Percentiles rank a stretch among this genome's conserved stretches.
These are phyloP conservation scores for Lasiosphaeria ovina DNA, from an alignment of 495 filamentous ascomycete genomes.

Conservation along the genomic window DNA sequence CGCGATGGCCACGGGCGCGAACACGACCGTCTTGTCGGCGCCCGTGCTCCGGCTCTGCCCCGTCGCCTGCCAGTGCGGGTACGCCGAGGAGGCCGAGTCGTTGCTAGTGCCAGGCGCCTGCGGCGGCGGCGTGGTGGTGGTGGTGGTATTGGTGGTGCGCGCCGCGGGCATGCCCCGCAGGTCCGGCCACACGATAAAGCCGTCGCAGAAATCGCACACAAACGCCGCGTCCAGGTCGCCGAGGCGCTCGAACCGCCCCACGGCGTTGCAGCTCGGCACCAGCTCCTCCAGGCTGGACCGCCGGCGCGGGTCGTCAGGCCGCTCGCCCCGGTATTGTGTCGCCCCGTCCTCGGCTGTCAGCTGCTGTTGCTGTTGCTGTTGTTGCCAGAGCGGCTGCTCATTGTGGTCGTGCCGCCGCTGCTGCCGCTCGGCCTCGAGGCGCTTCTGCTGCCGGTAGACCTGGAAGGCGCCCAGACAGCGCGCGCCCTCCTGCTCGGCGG, in stretches of 20 bases:
- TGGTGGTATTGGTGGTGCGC: conserved; percentile 20
- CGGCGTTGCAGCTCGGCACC: conserved; percentile 35
- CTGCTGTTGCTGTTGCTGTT: conserved; percentile 16
- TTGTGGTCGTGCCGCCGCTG: conserved; percentile 15
- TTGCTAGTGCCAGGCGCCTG: conserved; percentile 3
- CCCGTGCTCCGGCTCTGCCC: conserved; percentile 19
- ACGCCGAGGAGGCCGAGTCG: conserved; percentile 5
- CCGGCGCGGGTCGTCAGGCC: conserved; percentile 2
- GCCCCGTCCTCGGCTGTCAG: conserved; percentile 5
- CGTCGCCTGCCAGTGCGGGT: conserved; percentile 33
- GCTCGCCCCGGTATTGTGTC: conserved; percentile 8
- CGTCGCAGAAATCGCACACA: conserved; percentile 51
- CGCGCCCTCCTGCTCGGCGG: conserved; percentile 30
- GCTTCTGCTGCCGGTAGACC: conserved; percentile 40
- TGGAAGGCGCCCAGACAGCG: conserved; percentile 47
- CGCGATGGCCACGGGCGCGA: conserved; percentile 47
- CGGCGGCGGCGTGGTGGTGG: conserved; percentile 2
- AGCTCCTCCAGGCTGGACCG: conserved; percentile 35
- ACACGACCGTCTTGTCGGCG: conserved; percentile 44
- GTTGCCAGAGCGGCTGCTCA: conserved; percentile 16
- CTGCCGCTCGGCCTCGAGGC: conserved; percentile 20
- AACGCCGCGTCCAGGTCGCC: conserved; percentile 45
- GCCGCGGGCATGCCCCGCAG: conserved; percentile 40
- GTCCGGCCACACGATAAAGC: conserved; percentile 48
- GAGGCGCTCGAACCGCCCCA: conserved; percentile 43